phyloP scores from a whole-genome alignment of 2,329 filamentous ascomycete species.

The Phyllosticta citriasiana region DNA sequence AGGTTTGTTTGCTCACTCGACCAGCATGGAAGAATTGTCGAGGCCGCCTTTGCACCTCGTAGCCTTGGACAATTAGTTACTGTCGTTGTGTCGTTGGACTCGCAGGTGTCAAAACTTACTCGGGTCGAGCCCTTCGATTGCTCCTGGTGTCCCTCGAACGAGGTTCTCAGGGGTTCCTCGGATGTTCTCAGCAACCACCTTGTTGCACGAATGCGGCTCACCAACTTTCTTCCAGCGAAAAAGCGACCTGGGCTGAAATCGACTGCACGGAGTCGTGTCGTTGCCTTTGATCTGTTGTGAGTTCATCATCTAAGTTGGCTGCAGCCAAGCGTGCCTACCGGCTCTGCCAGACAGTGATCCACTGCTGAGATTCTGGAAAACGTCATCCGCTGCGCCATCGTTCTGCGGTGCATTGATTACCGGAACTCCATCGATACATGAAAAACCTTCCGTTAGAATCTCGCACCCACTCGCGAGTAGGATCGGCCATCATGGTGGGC shows the following conservation, averaged over 20 bases:
- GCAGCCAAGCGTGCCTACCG: neutral
- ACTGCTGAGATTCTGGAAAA: neutral
- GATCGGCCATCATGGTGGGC: neutral
- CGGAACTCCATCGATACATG: neutral
- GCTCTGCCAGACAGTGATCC: neutral
- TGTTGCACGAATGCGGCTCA: neutral
- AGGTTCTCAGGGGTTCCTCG: neutral
- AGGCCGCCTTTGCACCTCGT: neutral
- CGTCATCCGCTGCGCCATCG: neutral
- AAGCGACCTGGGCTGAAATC: neutral
- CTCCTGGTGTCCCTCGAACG: neutral
- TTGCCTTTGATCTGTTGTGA: neutral
- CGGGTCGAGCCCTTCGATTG: neutral
- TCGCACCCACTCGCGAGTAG: neutral
- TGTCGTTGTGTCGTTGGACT: neutral
- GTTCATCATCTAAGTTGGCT: too few relatives aligned
- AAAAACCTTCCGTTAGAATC: neutral
- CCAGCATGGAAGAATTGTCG: slow-evolving; percentile 2
- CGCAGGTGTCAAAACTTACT: neutral
- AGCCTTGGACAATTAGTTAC: neutral
- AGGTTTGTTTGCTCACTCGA: neutral
- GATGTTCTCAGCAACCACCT: neutral
- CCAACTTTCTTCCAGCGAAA: neutral
- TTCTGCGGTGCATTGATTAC: neutral
- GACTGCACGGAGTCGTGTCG: neutral